Conservation (phyloP, 2,329 filamentous ascomycete genomes). For the Fusarium abutilonis region DNA sequence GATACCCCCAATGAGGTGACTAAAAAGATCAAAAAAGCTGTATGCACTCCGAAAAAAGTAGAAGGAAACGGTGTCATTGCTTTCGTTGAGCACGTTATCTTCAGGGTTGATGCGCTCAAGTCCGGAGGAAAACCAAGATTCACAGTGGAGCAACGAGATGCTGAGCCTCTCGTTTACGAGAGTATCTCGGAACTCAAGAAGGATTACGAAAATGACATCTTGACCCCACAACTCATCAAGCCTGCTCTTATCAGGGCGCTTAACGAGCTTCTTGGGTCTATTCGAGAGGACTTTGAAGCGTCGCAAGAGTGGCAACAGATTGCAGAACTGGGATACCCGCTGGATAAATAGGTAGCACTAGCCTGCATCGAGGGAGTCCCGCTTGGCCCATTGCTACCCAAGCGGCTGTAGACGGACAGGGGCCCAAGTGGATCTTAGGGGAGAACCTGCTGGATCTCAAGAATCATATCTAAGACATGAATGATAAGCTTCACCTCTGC, state of each 20-base stretch:
- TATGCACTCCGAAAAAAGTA: fast-evolving
- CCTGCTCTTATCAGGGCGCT: neutral
- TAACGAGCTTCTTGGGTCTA: neutral
- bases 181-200: neutral
- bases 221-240: conserved; percentile 6
- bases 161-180: neutral
- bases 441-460: no score
- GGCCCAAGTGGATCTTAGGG: no score
- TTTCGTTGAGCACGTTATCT: conserved; percentile 1
- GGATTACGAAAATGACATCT: neutral
- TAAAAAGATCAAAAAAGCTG: neutral
- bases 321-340: neutral
- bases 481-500: no score
- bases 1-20: fast-evolving
- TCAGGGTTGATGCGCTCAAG: neutral
- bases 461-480: no score
- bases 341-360: no score
- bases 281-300: neutral
- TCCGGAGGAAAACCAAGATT: neutral
- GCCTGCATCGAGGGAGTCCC: no score
- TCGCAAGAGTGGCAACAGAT: neutral
- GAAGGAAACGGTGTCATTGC: neutral
- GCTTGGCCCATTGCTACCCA: no score
- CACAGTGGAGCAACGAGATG: neutral
- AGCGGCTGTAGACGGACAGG: no score